Conservation (phyloP, 2,329 filamentous ascomycete species). For the Colletotrichum kahawae region DNA sequence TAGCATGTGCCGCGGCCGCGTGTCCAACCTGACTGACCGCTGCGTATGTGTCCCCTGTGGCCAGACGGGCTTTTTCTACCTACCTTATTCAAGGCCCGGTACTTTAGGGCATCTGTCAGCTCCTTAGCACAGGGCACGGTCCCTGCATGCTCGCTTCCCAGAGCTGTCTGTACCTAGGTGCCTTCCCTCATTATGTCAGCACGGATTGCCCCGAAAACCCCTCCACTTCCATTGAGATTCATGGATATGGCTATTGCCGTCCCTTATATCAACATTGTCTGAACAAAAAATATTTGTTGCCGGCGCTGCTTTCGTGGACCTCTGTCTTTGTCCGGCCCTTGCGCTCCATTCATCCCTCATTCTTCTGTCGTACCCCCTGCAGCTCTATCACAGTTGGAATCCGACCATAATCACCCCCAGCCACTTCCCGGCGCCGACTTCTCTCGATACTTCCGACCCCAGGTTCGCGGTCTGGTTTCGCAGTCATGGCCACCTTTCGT, state of each 20-base stretch:
- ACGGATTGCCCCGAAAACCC: neutral
- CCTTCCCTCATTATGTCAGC: neutral
- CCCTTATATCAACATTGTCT: neutral
- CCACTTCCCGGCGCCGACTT: neutral
- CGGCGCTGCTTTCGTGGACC: neutral
- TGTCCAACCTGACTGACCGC: neutral
- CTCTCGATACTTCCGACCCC: neutral
- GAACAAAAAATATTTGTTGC: neutral
- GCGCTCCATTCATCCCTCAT: neutral
- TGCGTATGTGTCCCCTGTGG: neutral
- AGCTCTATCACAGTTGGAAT: neutral
- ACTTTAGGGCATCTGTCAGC: neutral
- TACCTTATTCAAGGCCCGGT: neutral
- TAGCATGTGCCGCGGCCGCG: neutral
- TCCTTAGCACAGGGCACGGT: neutral
- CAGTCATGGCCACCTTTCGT: conserved; percentile 79
- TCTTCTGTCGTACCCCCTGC: neutral
- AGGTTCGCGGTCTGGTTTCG: neutral
- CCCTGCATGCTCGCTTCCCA: neutral
- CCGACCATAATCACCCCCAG: neutral
- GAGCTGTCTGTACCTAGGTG: neutral
- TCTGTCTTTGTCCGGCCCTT: neutral
- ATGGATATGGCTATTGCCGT: neutral
- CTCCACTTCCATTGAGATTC: neutral
- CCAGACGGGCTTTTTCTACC: neutral